A percentile compares a stretch with the other conserved stretches of the same genome.
These are phyloP conservation scores for Vaucheria bursata DNA, from an alignment of 352 stramenopile genomes.

Conservation along the genomic window DNA sequence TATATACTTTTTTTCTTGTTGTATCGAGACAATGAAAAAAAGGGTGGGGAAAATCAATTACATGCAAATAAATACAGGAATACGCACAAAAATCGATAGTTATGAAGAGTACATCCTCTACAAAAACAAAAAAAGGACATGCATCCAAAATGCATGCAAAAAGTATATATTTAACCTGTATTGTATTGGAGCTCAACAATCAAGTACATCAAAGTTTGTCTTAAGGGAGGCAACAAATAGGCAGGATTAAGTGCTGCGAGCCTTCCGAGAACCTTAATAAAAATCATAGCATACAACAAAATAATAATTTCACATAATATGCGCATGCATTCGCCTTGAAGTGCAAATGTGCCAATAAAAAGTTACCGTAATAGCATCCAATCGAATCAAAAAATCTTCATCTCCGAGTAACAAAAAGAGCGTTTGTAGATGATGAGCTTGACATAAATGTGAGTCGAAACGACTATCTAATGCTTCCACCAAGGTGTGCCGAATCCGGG, in stretches of 20 bases:
- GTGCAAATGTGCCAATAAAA: no score
- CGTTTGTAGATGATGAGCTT: constrained; percentile 74
- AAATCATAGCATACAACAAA: no score
- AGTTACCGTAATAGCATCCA: constrained; percentile 62
- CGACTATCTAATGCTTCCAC: constrained; percentile 76
- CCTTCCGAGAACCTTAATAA: constrained; percentile 82
- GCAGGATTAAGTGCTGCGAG: constrained; percentile 86
- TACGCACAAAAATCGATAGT: no score
- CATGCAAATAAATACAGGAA: no score
- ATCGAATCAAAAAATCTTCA: constrained; percentile 72
- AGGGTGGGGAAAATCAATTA: no score
- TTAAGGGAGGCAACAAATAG: constrained; percentile 83
- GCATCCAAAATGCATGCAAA: no score
- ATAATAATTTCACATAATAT: no score
- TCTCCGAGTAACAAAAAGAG: constrained; percentile 93
- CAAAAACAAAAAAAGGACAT: no score
- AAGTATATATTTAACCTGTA: background rate
- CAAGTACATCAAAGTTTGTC: constrained; percentile 82
- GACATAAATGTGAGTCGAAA: constrained; percentile 84
- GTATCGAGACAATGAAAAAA: no score
- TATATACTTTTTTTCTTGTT: no score
- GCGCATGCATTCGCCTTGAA: no score
- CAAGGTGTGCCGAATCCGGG: constrained; percentile 78
- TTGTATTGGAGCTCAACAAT: constrained; percentile 85
- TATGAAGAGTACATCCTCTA: no score